These are phyloP conservation scores for Olyra latifolia DNA, from an alignment of 176 grass and related monocot species.

Conservation along the genomic window DNA sequence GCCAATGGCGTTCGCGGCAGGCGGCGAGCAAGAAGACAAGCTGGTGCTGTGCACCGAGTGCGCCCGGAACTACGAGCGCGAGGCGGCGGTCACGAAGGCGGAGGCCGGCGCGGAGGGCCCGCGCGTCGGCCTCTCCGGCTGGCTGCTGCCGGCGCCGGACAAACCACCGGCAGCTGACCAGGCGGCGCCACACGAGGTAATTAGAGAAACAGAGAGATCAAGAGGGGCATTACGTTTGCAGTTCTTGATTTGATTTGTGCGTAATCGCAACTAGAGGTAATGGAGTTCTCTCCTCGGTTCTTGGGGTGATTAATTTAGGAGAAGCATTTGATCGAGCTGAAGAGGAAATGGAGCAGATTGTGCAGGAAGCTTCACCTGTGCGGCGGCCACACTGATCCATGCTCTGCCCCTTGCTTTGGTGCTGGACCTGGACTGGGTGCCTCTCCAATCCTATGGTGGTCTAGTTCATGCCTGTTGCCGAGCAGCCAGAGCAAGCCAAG, in stretches of 20 bases:
- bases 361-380: slow-evolving; percentile 71
- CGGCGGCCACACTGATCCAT: slow-evolving; percentile 29
- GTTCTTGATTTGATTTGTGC: neutral
- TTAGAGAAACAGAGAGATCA: neutral
- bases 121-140: slow-evolving; percentile 37
- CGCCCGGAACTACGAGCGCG: slow-evolving; percentile 69
- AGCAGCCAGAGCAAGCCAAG: slow-evolving; percentile 35
- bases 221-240: neutral
- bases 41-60: slow-evolving; percentile 71
- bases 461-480: slow-evolving; percentile 21
- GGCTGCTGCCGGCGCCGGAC: slow-evolving; percentile 53
- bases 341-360: slow-evolving; percentile 81
- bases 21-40: slow-evolving; percentile 56
- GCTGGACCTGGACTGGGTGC: slow-evolving; percentile 17
- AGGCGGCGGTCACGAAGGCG: slow-evolving; percentile 54
- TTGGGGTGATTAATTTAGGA: slow-evolving; percentile 37
- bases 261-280: neutral
- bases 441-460: slow-evolving; percentile 45
- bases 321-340: slow-evolving; percentile 68
- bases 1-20: slow-evolving; percentile 8
- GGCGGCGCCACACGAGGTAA: slow-evolving; percentile 48
- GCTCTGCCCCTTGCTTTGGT: slow-evolving; percentile 33
- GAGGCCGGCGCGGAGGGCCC: slow-evolving; percentile 31
- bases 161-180: slow-evolving; percentile 20
- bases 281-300: neutral